A percentile compares a stretch with the other conserved stretches of the same genome.
Evolutionary conservation across 345 rosid species (phyloP).

Genomic region (Durio zibethinus): DNA sequence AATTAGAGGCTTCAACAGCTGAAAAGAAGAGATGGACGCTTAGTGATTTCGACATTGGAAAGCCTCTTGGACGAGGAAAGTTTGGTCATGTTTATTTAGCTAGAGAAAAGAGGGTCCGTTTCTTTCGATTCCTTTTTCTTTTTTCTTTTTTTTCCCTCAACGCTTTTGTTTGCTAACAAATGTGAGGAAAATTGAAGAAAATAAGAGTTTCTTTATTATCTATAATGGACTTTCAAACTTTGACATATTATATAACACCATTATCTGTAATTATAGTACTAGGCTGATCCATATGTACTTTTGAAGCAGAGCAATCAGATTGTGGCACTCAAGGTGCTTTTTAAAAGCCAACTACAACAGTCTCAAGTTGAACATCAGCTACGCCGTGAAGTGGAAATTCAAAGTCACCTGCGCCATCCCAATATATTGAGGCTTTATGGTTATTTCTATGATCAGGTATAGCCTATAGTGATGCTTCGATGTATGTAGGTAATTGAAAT

Average conservation of each 20-base stretch:
- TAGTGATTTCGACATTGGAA: conserved; percentile 82
- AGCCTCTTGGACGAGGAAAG: conserved; percentile 94
- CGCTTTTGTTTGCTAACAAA: neutral
- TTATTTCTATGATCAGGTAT: conserved; percentile 93
- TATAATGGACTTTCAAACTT: neutral
- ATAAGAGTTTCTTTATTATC: neutral
- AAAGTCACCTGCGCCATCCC: conserved; percentile 91
- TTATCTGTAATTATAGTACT: neutral
- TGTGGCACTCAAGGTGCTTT: conserved; percentile 90
- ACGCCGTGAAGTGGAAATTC: conserved; percentile 93
- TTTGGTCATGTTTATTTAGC: conserved; percentile 96
- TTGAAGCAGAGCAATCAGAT: conserved; percentile 80
- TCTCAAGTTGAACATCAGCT: conserved; percentile 98
- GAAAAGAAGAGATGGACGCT: conserved; percentile 79
- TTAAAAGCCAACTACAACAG: conserved; percentile 90
- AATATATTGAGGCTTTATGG: conserved; percentile 89
- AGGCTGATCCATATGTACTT: neutral
- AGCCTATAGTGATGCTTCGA: neutral
- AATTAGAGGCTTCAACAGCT: conserved; percentile 44
- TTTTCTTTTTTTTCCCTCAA: neutral
- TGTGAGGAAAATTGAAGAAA: neutral
- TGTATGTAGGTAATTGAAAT: neutral
- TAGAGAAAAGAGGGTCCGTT: conserved; percentile 75
- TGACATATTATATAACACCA: neutral
- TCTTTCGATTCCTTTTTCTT: neutral